A percentile compares a stretch with the other conserved stretches of the same genome.
Evolutionary conservation across 129 eudicot species (phyloP).

Genomic region (Scalesia atractyloides): DNA sequence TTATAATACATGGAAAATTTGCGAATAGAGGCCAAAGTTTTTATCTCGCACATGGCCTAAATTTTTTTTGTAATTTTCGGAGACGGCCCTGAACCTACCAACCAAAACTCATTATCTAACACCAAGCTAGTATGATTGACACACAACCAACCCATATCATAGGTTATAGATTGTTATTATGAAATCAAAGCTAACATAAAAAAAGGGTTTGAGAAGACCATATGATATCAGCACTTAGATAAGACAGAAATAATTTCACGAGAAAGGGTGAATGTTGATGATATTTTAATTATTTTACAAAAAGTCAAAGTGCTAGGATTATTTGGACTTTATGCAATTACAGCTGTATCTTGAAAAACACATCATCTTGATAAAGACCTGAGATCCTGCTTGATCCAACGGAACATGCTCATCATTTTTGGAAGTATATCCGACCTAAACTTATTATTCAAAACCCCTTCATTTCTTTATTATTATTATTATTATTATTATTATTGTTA

Average conservation of each 20-base stretch:
- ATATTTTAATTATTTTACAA: slow-evolving; percentile 11
- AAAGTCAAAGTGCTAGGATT: slow-evolving; percentile 15
- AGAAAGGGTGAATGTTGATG: slow-evolving; percentile 37
- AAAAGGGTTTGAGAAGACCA: slow-evolving; percentile 32
- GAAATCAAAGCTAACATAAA: background rate
- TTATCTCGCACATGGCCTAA: no score
- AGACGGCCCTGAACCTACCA: no score
- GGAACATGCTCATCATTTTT: slow-evolving; percentile 53
- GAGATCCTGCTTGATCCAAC: slow-evolving; percentile 72
- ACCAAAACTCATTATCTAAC: no score
- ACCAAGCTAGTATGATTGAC: no score
- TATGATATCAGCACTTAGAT: slow-evolving; percentile 14
- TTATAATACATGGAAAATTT: no score
- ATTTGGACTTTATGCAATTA: background rate
- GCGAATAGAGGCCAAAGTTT: no score
- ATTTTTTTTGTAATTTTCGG: no score
- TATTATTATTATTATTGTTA: no score
- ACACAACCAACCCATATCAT: no score
- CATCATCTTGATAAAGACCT: slow-evolving; percentile 47
- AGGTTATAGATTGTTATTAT: no score
- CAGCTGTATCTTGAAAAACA: slow-evolving; percentile 32
- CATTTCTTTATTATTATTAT: slow-evolving; percentile 11
- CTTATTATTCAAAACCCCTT: slow-evolving; percentile 28
- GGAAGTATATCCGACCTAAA: slow-evolving; percentile 30
- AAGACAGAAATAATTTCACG: slow-evolving; percentile 27